Evolutionary conservation across 2,329 filamentous ascomycete species (phyloP).

Genomic region (Cadophora sp.): DNA sequence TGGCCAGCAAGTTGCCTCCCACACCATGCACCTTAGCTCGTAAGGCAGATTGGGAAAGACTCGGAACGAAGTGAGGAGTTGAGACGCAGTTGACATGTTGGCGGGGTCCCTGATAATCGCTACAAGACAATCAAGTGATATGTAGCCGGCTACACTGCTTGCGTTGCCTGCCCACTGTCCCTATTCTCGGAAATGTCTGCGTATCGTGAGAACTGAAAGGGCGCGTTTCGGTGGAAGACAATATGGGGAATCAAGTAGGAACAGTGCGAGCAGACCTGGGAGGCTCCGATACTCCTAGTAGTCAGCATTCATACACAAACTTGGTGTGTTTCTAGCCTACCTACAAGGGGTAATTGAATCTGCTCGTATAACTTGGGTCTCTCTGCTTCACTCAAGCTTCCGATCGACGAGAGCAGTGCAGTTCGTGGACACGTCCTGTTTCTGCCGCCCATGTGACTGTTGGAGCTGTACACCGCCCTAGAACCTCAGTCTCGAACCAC

Average conservation of each 20-base stretch:
- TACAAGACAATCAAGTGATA: no score
- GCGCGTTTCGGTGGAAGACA: not conserved
- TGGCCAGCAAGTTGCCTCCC: conserved; percentile 27
- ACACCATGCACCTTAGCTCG: conserved; percentile 32
- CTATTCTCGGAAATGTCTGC: not conserved
- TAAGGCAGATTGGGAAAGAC: conserved; percentile 32
- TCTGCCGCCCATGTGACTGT: conserved; percentile 1
- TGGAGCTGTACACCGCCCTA: not conserved
- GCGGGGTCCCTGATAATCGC: not conserved
- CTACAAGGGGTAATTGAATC: not conserved
- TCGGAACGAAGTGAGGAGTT: conserved; percentile 26
- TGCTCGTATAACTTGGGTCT: not conserved
- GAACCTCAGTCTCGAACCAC: not conserved
- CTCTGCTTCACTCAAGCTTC: not conserved
- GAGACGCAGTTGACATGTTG: conserved; percentile 7
- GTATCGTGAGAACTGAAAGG: not conserved
- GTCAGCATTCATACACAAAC: not conserved
- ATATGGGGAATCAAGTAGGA: not conserved
- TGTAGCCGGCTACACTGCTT: not conserved
- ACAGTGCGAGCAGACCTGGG: not conserved
- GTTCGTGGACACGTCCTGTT: no score
- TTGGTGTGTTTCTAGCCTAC: no score
- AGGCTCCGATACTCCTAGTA: not conserved
- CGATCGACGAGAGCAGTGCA: not conserved
- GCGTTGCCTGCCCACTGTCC: not conserved